Base-by-base conservation (phyloP, 345 rosid genomes). In the Theobroma cacao region DNA sequence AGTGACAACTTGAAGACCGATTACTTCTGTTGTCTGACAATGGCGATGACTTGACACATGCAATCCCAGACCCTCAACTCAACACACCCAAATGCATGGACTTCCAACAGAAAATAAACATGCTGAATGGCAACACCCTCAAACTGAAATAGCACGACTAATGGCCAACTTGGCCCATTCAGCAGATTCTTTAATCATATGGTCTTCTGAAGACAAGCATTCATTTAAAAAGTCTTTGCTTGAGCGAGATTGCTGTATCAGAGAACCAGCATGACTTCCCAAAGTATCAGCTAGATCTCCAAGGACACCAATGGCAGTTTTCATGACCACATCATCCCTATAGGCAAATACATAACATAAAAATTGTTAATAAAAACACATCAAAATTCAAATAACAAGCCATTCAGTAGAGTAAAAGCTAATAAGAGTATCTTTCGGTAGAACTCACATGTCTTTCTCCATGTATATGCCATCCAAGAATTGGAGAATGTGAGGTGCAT, bases 151-250 rank as follows among this genome's bases (percentile, higher is more conserved):
- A 73, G 93, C 91, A 75, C 93, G 91, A 75, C 80, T 85, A 72
- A 91, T 91, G 82, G 95, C 93, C 86, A 87, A 85, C 80, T 87
- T 91, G 64, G 93, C 91, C 95, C 95, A 91, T 79, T 91, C 88
- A 33, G 89, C 90, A 81, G 90, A 87, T 81, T 87, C 90, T 85
- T 90, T 90, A 59, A 90, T 87, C 85, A 88, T 87, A 81, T 85
- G 90, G 77, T 91, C 95, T 8, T 91, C 92, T 33, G 93, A 91
- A 38, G 91, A 85, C 81, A 91, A 85, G 56, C 95, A 91, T 85
- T 91, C 93, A 79, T 85, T 87, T 77, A 91, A 87, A 79, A 91
- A 91, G 75, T 90, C 95, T 85, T 87, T 91, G 82, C 89, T 84
- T 63, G 95, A 87, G 75, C 80, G 86, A 78, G 93, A 91, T 64